Evolutionary conservation across 2,329 filamentous ascomycete genomes (phyloP).

Genomic region (Metarhizium anisopliae): DNA sequence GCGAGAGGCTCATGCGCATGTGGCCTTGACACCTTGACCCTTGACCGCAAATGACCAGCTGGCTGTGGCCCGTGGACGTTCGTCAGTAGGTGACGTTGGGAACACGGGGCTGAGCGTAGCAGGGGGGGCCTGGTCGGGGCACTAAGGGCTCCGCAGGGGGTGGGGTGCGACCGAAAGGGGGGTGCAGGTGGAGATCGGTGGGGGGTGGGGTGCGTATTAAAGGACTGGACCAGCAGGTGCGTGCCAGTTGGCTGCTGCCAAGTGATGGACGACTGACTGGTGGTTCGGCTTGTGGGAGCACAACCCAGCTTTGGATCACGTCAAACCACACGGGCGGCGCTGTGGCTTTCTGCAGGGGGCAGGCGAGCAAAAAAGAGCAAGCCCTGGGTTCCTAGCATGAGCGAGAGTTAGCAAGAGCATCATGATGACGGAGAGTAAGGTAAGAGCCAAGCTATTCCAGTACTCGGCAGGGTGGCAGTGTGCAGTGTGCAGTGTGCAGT

Average conservation of each 20-base stretch:
- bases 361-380: not conserved
- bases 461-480: no score
- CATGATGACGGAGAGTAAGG: no score
- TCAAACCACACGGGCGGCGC: not conserved
- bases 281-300: not conserved
- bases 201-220: not conserved
- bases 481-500: no score
- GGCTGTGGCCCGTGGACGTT: conserved; percentile 19
- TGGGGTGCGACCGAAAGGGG: conserved; percentile 4
- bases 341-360: not conserved
- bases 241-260: not conserved
- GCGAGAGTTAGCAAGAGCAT: not conserved
- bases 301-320: not conserved
- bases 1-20: conserved; percentile 19
- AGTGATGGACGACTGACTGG: not conserved
- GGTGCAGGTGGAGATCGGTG: not conserved
- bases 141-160: not conserved
- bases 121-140: not conserved
- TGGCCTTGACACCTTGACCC: conserved; percentile 12
- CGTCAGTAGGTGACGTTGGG: conserved; percentile 33
- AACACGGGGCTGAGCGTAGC: conserved; percentile 32
- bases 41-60: conserved; percentile 18
- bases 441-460: no score
- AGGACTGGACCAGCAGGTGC: not conserved
- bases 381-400: not conserved